Conservation (phyloP, 768 basidiomycete species). For the Auricularia heimuer region DNA sequence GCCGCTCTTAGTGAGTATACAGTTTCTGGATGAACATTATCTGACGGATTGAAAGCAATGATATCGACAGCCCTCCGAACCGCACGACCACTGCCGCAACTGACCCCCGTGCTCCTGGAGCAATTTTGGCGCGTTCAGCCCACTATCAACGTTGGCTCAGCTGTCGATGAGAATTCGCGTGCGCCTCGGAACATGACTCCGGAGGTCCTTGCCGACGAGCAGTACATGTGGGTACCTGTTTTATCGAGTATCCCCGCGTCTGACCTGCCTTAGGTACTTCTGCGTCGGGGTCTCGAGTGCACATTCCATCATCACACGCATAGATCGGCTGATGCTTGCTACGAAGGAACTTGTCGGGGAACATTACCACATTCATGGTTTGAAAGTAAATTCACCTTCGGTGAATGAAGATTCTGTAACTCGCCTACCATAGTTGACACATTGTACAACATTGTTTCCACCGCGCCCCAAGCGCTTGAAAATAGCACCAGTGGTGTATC, state of each 20-base stretch:
- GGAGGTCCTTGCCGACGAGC: conserved; percentile 64
- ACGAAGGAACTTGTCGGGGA: conserved; percentile 82
- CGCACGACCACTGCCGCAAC: conserved; percentile 69
- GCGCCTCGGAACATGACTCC: conserved; percentile 60
- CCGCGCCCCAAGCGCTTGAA: too few relatives aligned
- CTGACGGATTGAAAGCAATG: conserved; percentile 38
- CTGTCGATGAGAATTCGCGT: conserved; percentile 69
- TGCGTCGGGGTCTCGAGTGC: conserved; percentile 66
- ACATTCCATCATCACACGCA: conserved; percentile 55
- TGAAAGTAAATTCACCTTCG: not conserved
- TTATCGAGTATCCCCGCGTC: too few relatives aligned
- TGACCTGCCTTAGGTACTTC: conserved; percentile 37
- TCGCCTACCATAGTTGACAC: too few relatives aligned
- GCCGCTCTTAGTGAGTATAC: conserved; percentile 59
- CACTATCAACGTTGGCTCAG: conserved; percentile 58
- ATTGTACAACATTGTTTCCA: too few relatives aligned
- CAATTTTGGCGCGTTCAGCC: conserved; percentile 39
- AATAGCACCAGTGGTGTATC: too few relatives aligned
- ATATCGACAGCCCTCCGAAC: conserved; percentile 67
- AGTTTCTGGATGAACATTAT: too few relatives aligned
- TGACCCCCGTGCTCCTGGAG: conserved; percentile 64
- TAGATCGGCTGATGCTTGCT: conserved; percentile 72
- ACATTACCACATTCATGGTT: conserved; percentile 73
- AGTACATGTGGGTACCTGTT: conserved; percentile 51
- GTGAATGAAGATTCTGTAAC: too few relatives aligned